Evolutionary conservation across 1,284 basidiomycete species (phyloP).

Genomic region (Malassezia yamatoensis): DNA sequence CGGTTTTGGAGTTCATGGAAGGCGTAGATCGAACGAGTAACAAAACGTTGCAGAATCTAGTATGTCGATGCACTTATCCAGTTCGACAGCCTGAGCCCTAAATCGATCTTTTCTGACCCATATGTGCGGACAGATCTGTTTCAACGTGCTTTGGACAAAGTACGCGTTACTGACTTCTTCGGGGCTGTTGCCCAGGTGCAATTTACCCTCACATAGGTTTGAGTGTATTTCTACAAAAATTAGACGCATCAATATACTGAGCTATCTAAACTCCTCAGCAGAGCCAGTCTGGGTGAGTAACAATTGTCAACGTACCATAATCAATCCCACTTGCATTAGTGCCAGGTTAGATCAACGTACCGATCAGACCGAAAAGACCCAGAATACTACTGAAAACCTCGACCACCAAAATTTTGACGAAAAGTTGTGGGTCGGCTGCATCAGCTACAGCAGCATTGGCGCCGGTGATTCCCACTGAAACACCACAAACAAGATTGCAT

Average conservation of each 20-base stretch:
- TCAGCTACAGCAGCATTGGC: constrained; percentile 45
- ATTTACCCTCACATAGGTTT: constrained; percentile 28
- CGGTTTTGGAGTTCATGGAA: constrained; percentile 81
- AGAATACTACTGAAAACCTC: constrained; percentile 44
- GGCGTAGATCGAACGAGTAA: constrained; percentile 78
- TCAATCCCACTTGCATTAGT: constrained; percentile 16
- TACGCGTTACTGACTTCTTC: constrained; percentile 86
- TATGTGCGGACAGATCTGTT: constrained; percentile 80
- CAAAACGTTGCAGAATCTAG: constrained; percentile 67
- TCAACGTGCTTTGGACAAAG: constrained; percentile 58
- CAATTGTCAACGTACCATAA: constrained; percentile 9
- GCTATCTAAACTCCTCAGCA: constrained; percentile 17
- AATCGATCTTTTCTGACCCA: constrained; percentile 64
- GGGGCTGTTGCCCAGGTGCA: constrained; percentile 82
- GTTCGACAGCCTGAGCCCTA: constrained; percentile 1
- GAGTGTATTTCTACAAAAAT: not conserved
- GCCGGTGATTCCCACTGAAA: constrained; percentile 43
- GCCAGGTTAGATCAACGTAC: constrained; percentile 6
- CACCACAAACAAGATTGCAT: constrained; percentile 46
- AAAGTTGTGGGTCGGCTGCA: constrained; percentile 45
- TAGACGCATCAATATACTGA: not conserved
- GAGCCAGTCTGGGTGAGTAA: constrained; percentile 11
- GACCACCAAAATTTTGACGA: constrained; percentile 44
- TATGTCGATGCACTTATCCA: not conserved
- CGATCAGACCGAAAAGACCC: constrained; percentile 44